Percentiles rank a stretch among this genome's conserved stretches.
Conservation (phyloP, 2,329 filamentous ascomycete genomes). For the Orbilia quercus region DNA sequence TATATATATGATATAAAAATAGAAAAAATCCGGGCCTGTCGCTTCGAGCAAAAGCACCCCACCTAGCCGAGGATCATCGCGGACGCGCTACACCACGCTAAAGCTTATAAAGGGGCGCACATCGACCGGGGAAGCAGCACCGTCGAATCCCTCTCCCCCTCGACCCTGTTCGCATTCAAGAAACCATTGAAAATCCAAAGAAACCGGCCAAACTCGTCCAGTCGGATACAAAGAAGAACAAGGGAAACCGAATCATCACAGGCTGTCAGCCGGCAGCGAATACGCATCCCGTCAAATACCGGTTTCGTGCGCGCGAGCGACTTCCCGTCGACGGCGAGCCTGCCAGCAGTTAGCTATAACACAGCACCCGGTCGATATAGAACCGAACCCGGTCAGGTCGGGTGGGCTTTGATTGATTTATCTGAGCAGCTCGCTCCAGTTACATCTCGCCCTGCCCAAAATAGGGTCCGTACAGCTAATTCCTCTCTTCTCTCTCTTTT, state of each 20-base stretch:
- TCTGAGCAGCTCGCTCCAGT: background rate
- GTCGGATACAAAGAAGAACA: background rate
- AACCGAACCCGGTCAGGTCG: too few species aligned
- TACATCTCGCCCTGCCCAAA: slow-evolving; percentile 41
- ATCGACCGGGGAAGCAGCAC: slow-evolving; percentile 9
- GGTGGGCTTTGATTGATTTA: too few species aligned
- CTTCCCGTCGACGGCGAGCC: too few species aligned
- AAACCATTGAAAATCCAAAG: background rate
- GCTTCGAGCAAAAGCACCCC: slow-evolving; percentile 21
- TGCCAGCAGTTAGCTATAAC: too few species aligned
- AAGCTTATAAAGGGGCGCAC: slow-evolving; percentile 24
- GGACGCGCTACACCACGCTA: slow-evolving; percentile 18
- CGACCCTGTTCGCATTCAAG: too few species aligned
- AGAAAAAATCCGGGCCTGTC: background rate
- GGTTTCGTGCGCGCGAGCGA: too few species aligned
- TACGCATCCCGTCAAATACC: background rate
- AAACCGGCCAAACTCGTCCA: too few species aligned
- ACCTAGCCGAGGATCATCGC: slow-evolving; percentile 43
- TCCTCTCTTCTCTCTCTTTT: background rate
- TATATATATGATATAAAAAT: too few species aligned
- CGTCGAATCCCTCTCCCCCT: slow-evolving; percentile 1
- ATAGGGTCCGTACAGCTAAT: slow-evolving; percentile 41
- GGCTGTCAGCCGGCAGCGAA: slow-evolving; percentile 1
- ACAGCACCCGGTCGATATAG: too few species aligned
- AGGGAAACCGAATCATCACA: background rate